Conservation (phyloP, 2,329 filamentous ascomycete genomes). For the Talaromyces funiculosus region DNA sequence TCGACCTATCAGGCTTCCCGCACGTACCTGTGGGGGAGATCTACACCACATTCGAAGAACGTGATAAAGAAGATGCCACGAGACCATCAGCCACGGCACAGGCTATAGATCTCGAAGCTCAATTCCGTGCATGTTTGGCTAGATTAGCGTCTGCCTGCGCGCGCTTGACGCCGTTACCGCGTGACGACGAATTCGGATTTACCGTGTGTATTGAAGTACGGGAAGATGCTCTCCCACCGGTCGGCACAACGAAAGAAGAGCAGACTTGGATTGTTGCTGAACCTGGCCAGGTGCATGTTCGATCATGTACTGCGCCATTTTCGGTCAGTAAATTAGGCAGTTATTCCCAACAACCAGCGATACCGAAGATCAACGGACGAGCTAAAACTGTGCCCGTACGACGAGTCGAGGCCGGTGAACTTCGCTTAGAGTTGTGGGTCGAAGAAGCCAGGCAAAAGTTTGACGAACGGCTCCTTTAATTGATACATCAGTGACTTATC, state of each 20-base stretch:
- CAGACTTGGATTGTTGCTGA: conserved; percentile 59
- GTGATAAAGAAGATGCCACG: conserved; percentile 29
- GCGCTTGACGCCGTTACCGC: conserved; percentile 39
- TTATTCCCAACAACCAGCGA: conserved; percentile 26
- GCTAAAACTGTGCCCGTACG: conserved; percentile 57
- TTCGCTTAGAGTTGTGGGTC: conserved; percentile 64
- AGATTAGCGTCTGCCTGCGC: conserved; percentile 40
- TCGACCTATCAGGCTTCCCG: conserved; percentile 55
- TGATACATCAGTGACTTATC: background rate
- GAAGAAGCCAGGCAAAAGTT: conserved; percentile 58
- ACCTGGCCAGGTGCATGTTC: conserved; percentile 38
- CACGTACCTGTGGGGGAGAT: conserved; percentile 43
- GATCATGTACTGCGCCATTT: conserved; percentile 36
- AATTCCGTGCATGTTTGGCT: conserved; percentile 44
- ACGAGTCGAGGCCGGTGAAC: conserved; percentile 58
- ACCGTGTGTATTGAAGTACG: conserved; percentile 47
- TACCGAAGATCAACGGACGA: conserved; percentile 41
- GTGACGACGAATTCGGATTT: conserved; percentile 44
- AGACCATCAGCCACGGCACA: conserved; percentile 27
- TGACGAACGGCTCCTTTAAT: conserved; percentile 15
- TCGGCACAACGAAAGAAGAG: conserved; percentile 44
- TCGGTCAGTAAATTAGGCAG: conserved; percentile 34
- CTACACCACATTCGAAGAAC: conserved; percentile 47
- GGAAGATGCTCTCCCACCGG: conserved; percentile 42
- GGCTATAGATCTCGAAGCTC: conserved; percentile 42